Evolutionary conservation across 371 early-diverging fungal species (phyloP).

Genomic region (Syncephalis fuscata): DNA sequence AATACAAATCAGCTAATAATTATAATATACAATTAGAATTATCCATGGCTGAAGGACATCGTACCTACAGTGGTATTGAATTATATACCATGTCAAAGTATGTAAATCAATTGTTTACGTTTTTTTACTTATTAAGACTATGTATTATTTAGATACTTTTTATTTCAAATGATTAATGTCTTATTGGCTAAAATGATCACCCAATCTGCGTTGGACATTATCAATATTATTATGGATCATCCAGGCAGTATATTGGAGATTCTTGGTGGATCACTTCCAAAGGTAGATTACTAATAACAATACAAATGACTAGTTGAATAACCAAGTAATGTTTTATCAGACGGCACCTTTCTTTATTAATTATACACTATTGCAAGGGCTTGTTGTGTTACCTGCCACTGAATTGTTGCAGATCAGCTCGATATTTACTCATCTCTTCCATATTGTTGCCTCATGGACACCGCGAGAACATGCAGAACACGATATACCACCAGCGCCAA

Average conservation of each 20-base stretch:
- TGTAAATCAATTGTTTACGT: background rate
- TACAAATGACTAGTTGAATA: too few relatives aligned
- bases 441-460: background rate
- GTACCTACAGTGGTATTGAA: background rate
- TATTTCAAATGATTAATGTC: background rate
- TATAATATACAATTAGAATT: background rate
- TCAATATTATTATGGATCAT: background rate
- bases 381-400: slow-evolving; percentile 36
- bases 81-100: background rate
- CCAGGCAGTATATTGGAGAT: background rate
- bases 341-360: slow-evolving; percentile 49
- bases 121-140: background rate
- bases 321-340: too few relatives aligned
- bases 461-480: slow-evolving; percentile 41
- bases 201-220: background rate
- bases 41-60: background rate
- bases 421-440: background rate
- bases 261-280: background rate
- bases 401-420: slow-evolving; percentile 17
- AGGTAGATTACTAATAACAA: background rate
- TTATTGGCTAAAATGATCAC: background rate
- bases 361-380: slow-evolving; percentile 37
- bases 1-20: too few relatives aligned
- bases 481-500: slow-evolving; percentile 38
- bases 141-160: background rate